Base-by-base conservation (phyloP, 345 rosid genomes). In the Theobroma cacao region DNA sequence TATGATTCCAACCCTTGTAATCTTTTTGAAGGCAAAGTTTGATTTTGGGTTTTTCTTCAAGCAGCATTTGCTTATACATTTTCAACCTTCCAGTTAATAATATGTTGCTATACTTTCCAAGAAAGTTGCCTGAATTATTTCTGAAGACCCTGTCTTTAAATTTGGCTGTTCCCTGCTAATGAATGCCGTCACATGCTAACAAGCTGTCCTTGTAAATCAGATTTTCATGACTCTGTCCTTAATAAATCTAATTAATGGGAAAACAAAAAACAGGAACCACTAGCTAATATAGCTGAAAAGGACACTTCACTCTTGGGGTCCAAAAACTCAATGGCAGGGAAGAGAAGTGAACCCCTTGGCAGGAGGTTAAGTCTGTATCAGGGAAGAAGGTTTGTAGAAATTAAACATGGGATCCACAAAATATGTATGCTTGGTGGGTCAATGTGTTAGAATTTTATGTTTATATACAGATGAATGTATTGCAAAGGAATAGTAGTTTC, bases 321-420 rank as follows among this genome's bases (percentile, higher is more conserved):
- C 63, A 59, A 59, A 58, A 24, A 58, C 33, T 20, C 14, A 9
- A 38, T 65, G 13, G 36, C 50, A 22, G 50, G 24, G 30, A 2
- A 50, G 60, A 50, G 40, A 33, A 72, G 9, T 36, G 71, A 65
- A 65, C 71, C 71, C 15, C 60, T 34, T 52, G 31, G 56, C 15
- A 2, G 52, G n/a, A 31, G 60, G 59, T 71, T 8, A 53, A 34
- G 26, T 20, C 40, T 2, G 18, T 4, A 20, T 30, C 38, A 45
- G 48, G 15, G 10, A 22, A 48, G 15, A 34, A 30, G 2, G 22
- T 52, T 34, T 53, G 47, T 53, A 22, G 31, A 55, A 72, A 72
- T 55, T 13, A 73, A 33, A 73, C 76, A 73, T 34, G 76, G 64
- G 61, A 72, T 72, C 75, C 62, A 72, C 64, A 65, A 26, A 38